Evolutionary conservation across 2,329 filamentous ascomycete genomes (phyloP), one percentile per base, ranked within the genome.

Genomic region (Myotisia sp.): DNA sequence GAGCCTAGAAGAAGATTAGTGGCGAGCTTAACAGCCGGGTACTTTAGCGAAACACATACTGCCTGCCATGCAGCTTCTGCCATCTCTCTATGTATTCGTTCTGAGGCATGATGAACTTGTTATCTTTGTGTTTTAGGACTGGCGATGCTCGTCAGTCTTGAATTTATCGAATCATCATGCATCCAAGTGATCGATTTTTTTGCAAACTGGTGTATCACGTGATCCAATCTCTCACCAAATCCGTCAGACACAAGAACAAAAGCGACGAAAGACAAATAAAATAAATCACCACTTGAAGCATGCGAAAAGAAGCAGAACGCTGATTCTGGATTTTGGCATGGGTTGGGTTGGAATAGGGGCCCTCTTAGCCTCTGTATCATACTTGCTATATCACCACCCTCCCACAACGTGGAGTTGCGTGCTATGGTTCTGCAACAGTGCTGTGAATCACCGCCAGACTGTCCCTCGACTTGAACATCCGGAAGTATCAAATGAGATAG

Each of bases 31-130:
- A 20, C 7, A 20, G 8, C 24, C 7, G 16, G 3, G 20, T 21
- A 18, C 10, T 21, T n/a, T 14, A 6, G 17, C 9, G 26, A 9
- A 16, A 34, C 16, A 31, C 44, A 28, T 42, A 56, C 47, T 64
- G 60, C 52, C 67, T 64, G 42, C 67, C 67, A 47, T 71, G 67
- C 44, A 67, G 68, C 59, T 82, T 82, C 49, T 70, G 67, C 67
- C 75, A 85, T 60, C 80, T 71, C 60, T 90, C 83, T 63, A 81
- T 81, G 56, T 80, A 66, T 46, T 59, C 62, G 32, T 28, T 9
- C 23, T 17, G 22, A 34, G n/a, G 23, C 31, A 33, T 29, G 29
- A 34, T 37, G 37, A 34, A 37, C 26, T 36, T n/a, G n/a, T n/a
- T n/a, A n/a, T n/a, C n/a, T n/a, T n/a, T n/a, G n/a, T n/a, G n/a